phyloP scores from a whole-genome alignment of 176 grass and related monocot species.

The Oryza coarctata region DNA sequence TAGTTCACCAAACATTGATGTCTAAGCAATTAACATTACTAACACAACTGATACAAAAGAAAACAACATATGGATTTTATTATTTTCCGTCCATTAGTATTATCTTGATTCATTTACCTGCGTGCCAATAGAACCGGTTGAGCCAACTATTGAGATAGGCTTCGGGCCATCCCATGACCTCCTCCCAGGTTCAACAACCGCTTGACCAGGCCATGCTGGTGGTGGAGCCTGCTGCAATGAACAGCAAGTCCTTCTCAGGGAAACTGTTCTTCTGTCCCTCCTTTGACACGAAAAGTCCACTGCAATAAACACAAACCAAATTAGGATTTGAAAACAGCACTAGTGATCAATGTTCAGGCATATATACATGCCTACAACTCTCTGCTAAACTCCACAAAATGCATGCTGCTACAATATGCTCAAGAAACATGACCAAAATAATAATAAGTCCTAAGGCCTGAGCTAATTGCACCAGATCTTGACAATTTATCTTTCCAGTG shows the following conservation, averaged over 20 bases:
- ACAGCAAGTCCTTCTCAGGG: constrained; percentile 53
- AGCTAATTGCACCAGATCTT: constrained; percentile 9
- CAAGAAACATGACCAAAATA: constrained; percentile 7
- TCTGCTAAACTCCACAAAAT: not conserved
- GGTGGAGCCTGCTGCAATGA: constrained; percentile 62
- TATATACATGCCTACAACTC: not conserved
- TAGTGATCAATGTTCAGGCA: not conserved
- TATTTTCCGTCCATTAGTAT: constrained; percentile 13
- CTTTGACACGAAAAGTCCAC: constrained; percentile 61
- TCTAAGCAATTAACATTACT: not conserved
- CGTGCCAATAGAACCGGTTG: constrained; percentile 95
- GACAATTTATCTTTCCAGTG: not conserved
- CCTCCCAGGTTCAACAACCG: constrained; percentile 52
- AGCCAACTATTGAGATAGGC: constrained; percentile 91
- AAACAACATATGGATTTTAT: not conserved
- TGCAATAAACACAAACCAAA: constrained; percentile 28
- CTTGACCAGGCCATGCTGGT: constrained; percentile 91
- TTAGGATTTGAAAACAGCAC: not conserved
- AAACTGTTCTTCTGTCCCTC: constrained; percentile 48
- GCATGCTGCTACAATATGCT: constrained; percentile 5
- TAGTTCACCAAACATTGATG: not conserved
- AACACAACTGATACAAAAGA: not conserved
- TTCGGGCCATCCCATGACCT: constrained; percentile 80
- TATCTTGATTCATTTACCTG: constrained; percentile 51
- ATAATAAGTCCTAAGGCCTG: not conserved